Evolutionary conservation across 2,329 filamentous ascomycete species (phyloP).

Genomic region (Colletotrichum sp.): DNA sequence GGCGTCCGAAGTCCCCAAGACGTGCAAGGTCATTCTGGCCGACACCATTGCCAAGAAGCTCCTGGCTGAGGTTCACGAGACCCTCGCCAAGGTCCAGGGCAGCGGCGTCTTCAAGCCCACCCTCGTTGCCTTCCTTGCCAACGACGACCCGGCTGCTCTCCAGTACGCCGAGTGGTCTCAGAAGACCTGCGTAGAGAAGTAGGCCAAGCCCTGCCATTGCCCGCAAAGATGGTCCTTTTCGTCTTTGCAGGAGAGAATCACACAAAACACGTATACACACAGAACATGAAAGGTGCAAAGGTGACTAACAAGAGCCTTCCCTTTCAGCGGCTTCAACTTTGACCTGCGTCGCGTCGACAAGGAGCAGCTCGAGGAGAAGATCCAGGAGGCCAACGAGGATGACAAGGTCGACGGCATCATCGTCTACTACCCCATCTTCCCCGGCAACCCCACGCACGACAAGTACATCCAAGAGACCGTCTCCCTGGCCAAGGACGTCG

Average conservation of each 20-base stretch:
- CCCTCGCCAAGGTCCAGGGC: constrained; percentile 73
- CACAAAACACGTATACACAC: not conserved
- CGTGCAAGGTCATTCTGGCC: constrained; percentile 93
- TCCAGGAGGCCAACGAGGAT: constrained; percentile 85
- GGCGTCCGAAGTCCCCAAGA: constrained; percentile 57
- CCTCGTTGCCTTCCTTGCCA: constrained; percentile 90
- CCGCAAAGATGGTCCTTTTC: not conserved
- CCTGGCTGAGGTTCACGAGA: constrained; percentile 77
- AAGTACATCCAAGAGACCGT: constrained; percentile 96
- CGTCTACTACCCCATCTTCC: constrained; percentile 98
- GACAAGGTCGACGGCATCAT: constrained; percentile 84
- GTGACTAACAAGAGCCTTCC: constrained; percentile 9
- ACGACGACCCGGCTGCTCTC: constrained; percentile 85
- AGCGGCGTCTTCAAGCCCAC: constrained; percentile 65
- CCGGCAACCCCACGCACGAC: constrained; percentile 80
- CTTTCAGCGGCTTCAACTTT: constrained; percentile 82
- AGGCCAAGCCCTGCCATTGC: constrained; percentile 46
- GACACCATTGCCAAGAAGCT: constrained; percentile 85
- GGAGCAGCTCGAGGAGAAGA: constrained; percentile 87
- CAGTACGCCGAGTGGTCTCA: constrained; percentile 98
- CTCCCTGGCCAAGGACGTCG: constrained; percentile 89
- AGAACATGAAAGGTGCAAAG: not conserved
- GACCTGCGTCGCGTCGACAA: constrained; percentile 83
- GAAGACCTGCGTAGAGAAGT: constrained; percentile 97
- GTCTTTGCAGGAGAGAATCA: not conserved